Percentiles rank a stretch among this genome's conserved stretches.
These are phyloP conservation scores for Tarenaya hassleriana DNA, from an alignment of 345 rosid genomes.

Conservation along the genomic window DNA sequence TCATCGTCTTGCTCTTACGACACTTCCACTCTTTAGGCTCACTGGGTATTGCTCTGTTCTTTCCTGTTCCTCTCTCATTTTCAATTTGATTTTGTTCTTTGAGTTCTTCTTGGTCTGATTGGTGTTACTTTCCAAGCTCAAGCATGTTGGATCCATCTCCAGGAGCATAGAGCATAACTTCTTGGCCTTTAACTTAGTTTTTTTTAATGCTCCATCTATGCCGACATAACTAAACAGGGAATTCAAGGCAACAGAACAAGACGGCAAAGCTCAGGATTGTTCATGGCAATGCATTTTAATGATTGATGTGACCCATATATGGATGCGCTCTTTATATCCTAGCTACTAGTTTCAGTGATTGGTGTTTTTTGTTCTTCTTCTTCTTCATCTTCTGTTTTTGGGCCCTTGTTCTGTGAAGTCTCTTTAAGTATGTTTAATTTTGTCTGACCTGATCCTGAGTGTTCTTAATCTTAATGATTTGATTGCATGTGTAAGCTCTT, in stretches of 20 bases:
- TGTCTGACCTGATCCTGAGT: constrained; percentile 15
- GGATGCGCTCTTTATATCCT: constrained; percentile 5
- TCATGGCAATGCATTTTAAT: constrained; percentile 15
- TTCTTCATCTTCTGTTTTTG: constrained; percentile 19
- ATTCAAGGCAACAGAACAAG: constrained; percentile 6
- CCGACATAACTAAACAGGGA: constrained; percentile 17
- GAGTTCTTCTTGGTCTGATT: no score
- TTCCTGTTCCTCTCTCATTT: no score
- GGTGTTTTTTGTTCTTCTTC: constrained; percentile 13
- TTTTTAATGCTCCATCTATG: not conserved
- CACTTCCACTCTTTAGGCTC: constrained; percentile 6
- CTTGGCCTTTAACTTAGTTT: no score
- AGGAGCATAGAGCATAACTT: no score
- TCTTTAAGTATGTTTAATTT: not conserved
- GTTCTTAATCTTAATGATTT: constrained; percentile 12
- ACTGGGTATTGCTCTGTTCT: constrained; percentile 14
- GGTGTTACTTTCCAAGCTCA: no score
- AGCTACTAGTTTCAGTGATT: constrained; percentile 11
- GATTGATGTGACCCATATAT: constrained; percentile 18
- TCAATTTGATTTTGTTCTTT: no score
- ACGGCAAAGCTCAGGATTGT: not conserved
- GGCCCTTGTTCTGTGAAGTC: constrained; percentile 1
- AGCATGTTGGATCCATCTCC: no score
- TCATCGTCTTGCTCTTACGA: constrained; percentile 7
- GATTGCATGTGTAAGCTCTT: no score